These are phyloP conservation scores for Saxophila tyrrhenica DNA, from an alignment of 495 filamentous ascomycete species.

Conservation along the genomic window DNA sequence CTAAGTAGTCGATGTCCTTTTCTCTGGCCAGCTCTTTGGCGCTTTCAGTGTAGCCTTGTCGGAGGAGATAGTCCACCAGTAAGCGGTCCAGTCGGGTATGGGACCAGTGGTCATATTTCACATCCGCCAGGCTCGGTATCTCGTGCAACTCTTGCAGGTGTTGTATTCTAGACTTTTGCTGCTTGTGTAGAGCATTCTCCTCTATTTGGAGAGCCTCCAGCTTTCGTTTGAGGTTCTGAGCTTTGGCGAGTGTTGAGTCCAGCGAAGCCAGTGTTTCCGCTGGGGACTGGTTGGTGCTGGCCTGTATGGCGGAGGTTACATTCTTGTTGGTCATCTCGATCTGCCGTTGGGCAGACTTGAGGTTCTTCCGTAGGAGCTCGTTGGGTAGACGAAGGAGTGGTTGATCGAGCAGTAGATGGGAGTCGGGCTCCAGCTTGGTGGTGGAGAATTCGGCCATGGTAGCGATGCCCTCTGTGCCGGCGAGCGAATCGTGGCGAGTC, in stretches of 20 bases:
- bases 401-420: conserved; percentile 73
- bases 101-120: conserved; percentile 89
- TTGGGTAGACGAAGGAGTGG: conserved; percentile 83
- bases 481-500: too few relatives aligned
- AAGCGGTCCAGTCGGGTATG: conserved; percentile 68
- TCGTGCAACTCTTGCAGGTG: conserved; percentile 70
- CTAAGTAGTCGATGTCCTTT: conserved; percentile 62
- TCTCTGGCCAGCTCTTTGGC: conserved; percentile 62
- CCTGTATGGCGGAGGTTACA: conserved; percentile 57
- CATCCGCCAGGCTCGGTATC: conserved; percentile 75
- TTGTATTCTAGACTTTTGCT: conserved; percentile 61
- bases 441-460: conserved; percentile 37
- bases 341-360: conserved; percentile 72
- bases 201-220: conserved; percentile 65
- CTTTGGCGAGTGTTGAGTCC: conserved; percentile 70
- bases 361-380: conserved; percentile 84
- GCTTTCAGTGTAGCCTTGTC: conserved; percentile 70
- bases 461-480: too few relatives aligned
- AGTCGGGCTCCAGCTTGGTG: conserved; percentile 62
- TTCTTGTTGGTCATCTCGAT: conserved; percentile 68
- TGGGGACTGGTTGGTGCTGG: conserved; percentile 41
- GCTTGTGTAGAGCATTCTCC: conserved; percentile 58
- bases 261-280: conserved; percentile 56
- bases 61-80: conserved; percentile 78
- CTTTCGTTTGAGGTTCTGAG: conserved; percentile 80